Percentiles rank a stretch among this genome's conserved stretches.
Evolutionary conservation across 352 stramenopile genomes (phyloP).

Genomic region (Globisporangium perplexum): DNA sequence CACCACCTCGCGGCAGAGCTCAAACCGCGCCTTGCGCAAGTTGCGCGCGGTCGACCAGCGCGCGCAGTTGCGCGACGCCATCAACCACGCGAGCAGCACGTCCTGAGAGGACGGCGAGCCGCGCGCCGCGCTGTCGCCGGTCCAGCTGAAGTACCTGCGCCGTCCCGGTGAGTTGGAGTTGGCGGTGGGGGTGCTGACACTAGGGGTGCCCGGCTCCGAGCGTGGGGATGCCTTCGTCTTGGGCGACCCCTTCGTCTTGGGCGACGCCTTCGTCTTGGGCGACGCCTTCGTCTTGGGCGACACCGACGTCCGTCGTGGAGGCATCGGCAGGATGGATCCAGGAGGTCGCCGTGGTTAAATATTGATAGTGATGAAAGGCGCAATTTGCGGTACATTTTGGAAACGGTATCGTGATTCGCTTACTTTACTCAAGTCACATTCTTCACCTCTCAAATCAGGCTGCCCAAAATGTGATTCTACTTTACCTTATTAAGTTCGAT

Average conservation of each 20-base stretch:
- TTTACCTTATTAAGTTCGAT: too few species aligned
- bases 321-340: too few species aligned
- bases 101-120: conserved; percentile 19
- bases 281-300: neutral
- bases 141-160: conserved; percentile 3
- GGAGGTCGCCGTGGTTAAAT: too few species aligned
- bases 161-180: neutral
- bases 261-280: neutral
- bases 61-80: conserved; percentile 21
- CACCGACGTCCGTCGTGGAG: too few species aligned
- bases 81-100: conserved; percentile 28
- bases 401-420: too few species aligned
- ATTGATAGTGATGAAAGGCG: too few species aligned
- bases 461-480: too few species aligned
- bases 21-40: neutral
- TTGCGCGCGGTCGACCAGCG: conserved; percentile 11
- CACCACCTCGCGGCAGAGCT: conserved; percentile 12
- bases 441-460: too few species aligned
- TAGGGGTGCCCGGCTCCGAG: neutral
- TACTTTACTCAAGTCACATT: too few species aligned
- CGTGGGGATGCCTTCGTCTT: neutral
- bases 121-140: conserved; percentile 5
- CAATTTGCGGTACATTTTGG: too few species aligned
- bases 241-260: neutral
- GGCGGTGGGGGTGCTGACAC: neutral